Conservation (phyloP, 176 grass and related monocot genomes). For the Cocos nucifera region DNA sequence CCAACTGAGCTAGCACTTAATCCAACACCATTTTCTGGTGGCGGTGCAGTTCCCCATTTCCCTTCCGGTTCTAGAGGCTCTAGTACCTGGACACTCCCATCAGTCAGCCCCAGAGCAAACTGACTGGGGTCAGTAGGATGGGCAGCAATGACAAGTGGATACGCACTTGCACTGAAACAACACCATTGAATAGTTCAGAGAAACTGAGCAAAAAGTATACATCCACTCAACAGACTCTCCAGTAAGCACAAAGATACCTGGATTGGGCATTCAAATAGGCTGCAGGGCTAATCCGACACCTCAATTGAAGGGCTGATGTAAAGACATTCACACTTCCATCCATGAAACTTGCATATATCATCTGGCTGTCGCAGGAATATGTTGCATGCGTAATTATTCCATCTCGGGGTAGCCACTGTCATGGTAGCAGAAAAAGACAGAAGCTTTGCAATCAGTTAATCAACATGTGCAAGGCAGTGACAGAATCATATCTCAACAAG, state of each 20-base stretch:
- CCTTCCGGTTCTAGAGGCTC: too few relatives aligned
- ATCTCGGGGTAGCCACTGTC: slow-evolving; percentile 17
- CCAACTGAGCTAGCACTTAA: too few relatives aligned
- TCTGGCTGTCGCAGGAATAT: slow-evolving; percentile 21
- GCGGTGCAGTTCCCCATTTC: too few relatives aligned
- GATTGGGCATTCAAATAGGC: slow-evolving; percentile 3
- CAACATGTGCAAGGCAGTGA: too few relatives aligned
- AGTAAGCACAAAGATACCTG: too few relatives aligned
- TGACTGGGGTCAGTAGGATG: background rate
- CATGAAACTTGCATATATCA: slow-evolving; percentile 9
- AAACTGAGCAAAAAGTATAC: too few relatives aligned
- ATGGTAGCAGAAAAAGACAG: background rate
- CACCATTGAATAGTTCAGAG: background rate
- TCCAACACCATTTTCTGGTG: too few relatives aligned
- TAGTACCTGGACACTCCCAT: background rate
- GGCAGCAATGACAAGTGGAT: background rate
- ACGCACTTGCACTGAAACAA: background rate
- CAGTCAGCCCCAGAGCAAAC: background rate
- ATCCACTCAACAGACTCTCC: too few relatives aligned
- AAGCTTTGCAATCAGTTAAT: too few relatives aligned
- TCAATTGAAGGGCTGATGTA: slow-evolving; percentile 5
- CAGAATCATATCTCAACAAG: too few relatives aligned
- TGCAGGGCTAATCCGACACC: slow-evolving; percentile 12
- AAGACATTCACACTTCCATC: slow-evolving; percentile 14
- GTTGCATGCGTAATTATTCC: slow-evolving; percentile 13